Evolutionary conservation across 2,329 filamentous ascomycete species (phyloP).

Genomic region (Coniochaeta sp.): DNA sequence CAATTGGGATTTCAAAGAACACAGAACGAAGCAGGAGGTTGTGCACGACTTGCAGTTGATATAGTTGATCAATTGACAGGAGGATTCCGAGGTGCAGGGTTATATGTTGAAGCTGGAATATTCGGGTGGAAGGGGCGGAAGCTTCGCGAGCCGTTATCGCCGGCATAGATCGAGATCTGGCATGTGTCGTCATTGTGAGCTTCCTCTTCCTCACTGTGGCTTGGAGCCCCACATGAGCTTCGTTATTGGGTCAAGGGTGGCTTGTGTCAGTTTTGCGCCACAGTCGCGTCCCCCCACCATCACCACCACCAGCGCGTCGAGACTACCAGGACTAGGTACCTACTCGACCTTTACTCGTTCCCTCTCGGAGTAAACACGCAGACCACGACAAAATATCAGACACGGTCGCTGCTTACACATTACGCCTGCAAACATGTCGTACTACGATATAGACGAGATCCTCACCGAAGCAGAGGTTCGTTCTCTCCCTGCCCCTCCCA

Average conservation of each 20-base stretch:
- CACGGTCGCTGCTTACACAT: too few species aligned
- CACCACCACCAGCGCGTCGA: constrained; percentile 3
- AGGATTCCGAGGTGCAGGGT: not conserved
- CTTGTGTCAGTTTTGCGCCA: not conserved
- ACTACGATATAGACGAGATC: constrained; percentile 81
- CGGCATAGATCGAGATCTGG: not conserved
- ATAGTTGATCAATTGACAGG: not conserved
- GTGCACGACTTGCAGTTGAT: not conserved
- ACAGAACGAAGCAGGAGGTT: not conserved
- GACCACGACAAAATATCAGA: not conserved
- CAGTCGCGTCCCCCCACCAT: not conserved
- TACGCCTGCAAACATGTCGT: constrained; percentile 47
- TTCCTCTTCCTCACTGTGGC: not conserved
- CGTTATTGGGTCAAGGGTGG: too few species aligned
- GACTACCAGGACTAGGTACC: not conserved
- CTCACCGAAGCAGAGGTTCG: constrained; percentile 73
- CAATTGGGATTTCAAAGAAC: too few species aligned
- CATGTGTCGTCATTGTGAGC: not conserved
- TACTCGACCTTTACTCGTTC: not conserved
- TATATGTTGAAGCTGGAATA: not conserved
- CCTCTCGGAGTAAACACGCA: not conserved
- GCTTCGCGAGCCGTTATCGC: not conserved
- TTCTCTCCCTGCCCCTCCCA: not conserved
- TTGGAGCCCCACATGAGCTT: not conserved
- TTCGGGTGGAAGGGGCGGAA: not conserved